Base-by-base conservation (phyloP, 257 asterid genomes). In the Petrea volubilis region DNA sequence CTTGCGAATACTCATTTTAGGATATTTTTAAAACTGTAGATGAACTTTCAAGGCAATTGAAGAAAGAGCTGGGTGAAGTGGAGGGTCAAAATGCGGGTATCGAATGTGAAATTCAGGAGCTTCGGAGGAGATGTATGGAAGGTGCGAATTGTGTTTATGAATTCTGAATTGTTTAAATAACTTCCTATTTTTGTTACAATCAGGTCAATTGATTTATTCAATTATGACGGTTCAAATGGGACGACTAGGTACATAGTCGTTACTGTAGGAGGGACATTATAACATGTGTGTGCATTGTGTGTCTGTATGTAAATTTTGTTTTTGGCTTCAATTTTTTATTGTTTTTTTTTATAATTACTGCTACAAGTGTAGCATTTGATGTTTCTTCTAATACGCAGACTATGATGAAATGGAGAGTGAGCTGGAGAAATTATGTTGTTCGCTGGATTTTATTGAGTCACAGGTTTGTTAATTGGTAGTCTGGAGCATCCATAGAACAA, bases 391-490 rank as follows among this genome's bases (percentile, higher is more conserved):
- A 18, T 34, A 50, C 79, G 70, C 87, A 91, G 97, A 89, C 72
- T 79, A 80, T 64, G 75, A 65, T 61, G 72, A 74, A 66, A 67
- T 89, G 82, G 96, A 82, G 61, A 28, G 78, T 74, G 88, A 85
- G 78, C 74, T 87, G 73, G 94, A 89, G 79, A 90, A 81, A 52
- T 53, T 93, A 69, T 73, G 81, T 55, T 80, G 87, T 76, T 76
- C 84, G 8, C 74, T 87, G 83, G 87, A 82, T 20, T 82, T 79
- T 67, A 74, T 78, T 40, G 93, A 84, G 77, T 78, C 86, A 40
- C 91, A 84, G 96, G 98, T 87, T 73, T 44, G 77, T 71, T 74
- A 25, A 38, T 33, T 44, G 34, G 63, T 31, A 24, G 24, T 67
- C 7, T 31, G 59, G 53, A 40, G 70, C 43, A 72, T 72, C 38